These are phyloP conservation scores for Rhodosorus marinus DNA, from an alignment of 23 red algal genomes.

Conservation along the genomic window DNA sequence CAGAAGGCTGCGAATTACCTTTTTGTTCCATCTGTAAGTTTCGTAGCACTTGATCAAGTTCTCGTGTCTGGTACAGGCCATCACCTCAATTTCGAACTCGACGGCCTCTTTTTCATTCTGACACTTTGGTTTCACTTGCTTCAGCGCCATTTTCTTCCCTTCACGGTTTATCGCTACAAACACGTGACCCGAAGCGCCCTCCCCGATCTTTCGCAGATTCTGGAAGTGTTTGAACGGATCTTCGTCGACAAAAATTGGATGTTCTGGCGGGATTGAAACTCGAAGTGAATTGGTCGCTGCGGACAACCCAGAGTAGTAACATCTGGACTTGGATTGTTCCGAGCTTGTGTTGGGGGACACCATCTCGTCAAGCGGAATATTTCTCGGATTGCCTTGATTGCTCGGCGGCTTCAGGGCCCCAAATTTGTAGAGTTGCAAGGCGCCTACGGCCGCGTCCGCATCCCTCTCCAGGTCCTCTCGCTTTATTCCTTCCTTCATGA, in stretches of 20 bases:
- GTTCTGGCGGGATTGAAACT: slow-evolving; percentile 33
- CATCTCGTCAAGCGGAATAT: neutral
- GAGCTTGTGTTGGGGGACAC: too few species aligned
- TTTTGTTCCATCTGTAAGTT: slow-evolving; percentile 37
- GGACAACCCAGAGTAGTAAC: neutral
- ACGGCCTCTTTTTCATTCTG: slow-evolving; percentile 30
- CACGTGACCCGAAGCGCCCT: slow-evolving; percentile 68
- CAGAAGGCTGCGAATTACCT: slow-evolving; percentile 14
- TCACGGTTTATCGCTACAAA: slow-evolving; percentile 26
- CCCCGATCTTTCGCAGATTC: slow-evolving; percentile 45
- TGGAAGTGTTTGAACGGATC: slow-evolving; percentile 47
- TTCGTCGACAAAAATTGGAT: slow-evolving; percentile 46
- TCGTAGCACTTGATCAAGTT: slow-evolving; percentile 87
- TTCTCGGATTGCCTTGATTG: neutral
- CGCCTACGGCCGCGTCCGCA: slow-evolving; percentile 10
- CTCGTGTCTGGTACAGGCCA: slow-evolving; percentile 63
- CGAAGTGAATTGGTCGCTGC: neutral
- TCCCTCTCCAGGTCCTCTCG: slow-evolving; percentile 6
- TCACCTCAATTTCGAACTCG: slow-evolving; percentile 89
- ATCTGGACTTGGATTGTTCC: too few species aligned
- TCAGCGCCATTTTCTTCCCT: slow-evolving; percentile 50
- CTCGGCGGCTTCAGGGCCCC: too few species aligned
- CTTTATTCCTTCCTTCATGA: slow-evolving; percentile 9
- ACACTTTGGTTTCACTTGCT: slow-evolving; percentile 52
- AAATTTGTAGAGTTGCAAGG: slow-evolving; percentile 8